Base-by-base conservation (phyloP, 1,139 yeast genomes). In the Petasospora fabianii region DNA sequence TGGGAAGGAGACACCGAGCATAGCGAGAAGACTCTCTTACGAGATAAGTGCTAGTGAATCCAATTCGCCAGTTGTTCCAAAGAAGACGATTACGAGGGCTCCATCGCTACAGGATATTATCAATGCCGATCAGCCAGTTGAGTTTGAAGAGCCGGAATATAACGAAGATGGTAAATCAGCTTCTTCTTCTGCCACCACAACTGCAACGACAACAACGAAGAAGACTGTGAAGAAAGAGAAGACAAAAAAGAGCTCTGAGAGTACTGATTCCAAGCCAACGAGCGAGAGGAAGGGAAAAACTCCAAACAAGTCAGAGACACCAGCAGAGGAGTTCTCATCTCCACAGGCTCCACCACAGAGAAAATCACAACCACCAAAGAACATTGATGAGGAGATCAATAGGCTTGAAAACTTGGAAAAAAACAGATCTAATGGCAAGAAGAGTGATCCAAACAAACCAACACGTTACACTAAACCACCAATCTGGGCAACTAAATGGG, bases 401-500 rank as follows among this genome's bases (percentile, higher is more conserved):
- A 13, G 22, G 12, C 35, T 41, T 3, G 34, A 34, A 16, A 21
- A 28, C 11, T 29, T 35, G 13, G 32, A 34, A 6, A 29, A 39
- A 27, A 10, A 15, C 14, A 16, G 16, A 5, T 11, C 29, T 7
- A 32, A 32, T n/a, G 29, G 29, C 7, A 11, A 19, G 13, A 11
- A 15, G 8, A 16, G 20, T 22, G 14, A 14, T 9, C 26, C 26
- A 22, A 21, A 27, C 2, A 80, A 80, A 55, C 95, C 95, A 2
- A 74, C 63, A 41, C 65, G 86, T 47, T 84, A 84, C 59, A 62
- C 62, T 8, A 67, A 65, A 24, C 86, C 86, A 4, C 95, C 96
- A 8, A 69, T 80, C 9, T 86, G 95, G 95, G 95, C 95, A 0
- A 84, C 74, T 51, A 82, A 77, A 56, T 84, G 84, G 79, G 65